Conservation (phyloP, 768 basidiomycete species). For the Hebeloma cylindrosporum region DNA sequence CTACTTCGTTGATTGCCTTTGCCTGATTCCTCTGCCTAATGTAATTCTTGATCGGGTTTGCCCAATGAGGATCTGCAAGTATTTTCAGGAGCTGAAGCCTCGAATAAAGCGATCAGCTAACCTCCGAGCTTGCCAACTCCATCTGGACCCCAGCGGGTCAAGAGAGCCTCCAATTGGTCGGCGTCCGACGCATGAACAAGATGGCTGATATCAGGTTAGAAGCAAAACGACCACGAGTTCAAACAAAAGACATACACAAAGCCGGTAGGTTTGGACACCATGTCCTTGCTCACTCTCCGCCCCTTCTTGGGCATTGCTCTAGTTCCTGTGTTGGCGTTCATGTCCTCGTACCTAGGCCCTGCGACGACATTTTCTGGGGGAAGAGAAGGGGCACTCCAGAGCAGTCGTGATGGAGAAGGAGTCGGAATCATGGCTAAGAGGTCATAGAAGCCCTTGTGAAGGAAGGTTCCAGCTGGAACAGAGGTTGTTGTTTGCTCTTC, state of each 20-base stretch:
- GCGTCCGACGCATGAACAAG: conserved; percentile 90
- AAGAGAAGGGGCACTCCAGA: conserved; percentile 49
- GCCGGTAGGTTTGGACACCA: conserved; percentile 80
- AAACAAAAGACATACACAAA: conserved; percentile 66
- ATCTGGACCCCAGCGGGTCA: conserved; percentile 87
- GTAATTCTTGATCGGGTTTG: conserved; percentile 80
- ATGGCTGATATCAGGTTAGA: conserved; percentile 54
- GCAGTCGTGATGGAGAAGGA: conserved; percentile 63
- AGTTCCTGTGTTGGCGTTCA: conserved; percentile 33
- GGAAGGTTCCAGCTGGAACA: conserved; percentile 65
- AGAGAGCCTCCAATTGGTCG: conserved; percentile 83
- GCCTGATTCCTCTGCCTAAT: conserved; percentile 68
- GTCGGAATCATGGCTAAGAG: conserved; percentile 77
- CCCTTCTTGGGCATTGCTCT: conserved; percentile 49
- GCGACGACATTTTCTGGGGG: conserved; percentile 49
- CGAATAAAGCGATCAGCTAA: conserved; percentile 35
- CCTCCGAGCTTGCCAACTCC: conserved; percentile 87
- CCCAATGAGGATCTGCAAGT: conserved; percentile 80
- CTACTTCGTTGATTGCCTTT: conserved; percentile 74
- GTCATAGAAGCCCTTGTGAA: conserved; percentile 92
- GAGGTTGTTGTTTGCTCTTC: conserved; percentile 44
- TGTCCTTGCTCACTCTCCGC: conserved; percentile 79
- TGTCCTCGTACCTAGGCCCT: conserved; percentile 71
- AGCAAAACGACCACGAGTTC: conserved; percentile 22
- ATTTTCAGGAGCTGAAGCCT: conserved; percentile 22